Evolutionary conservation across 768 basidiomycete species (phyloP).

Genomic region (Panaeolus papilionaceus): DNA sequence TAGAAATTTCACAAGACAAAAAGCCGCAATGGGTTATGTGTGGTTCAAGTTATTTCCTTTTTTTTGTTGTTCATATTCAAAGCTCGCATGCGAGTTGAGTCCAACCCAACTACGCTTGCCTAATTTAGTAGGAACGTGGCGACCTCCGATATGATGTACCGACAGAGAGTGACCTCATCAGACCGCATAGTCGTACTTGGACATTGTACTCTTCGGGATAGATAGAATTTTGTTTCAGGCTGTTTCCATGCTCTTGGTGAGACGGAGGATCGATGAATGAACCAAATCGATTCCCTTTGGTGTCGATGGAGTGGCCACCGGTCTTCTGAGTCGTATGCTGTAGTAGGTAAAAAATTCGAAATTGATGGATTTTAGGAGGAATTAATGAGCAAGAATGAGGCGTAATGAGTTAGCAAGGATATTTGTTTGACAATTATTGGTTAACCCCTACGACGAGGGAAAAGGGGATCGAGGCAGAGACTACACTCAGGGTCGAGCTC

Average conservation of each 20-base stretch:
- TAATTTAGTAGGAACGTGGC: neutral
- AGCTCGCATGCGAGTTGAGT: neutral
- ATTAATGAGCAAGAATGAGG: neutral
- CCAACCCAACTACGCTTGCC: conserved; percentile 7
- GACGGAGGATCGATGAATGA: neutral
- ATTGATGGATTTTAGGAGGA: neutral
- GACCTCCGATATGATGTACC: conserved; percentile 11
- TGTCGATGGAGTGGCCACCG: neutral
- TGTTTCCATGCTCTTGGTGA: neutral
- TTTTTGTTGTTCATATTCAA: conserved; percentile 4
- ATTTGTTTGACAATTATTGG: too few relatives aligned
- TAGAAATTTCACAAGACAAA: neutral
- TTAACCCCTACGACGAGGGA: too few relatives aligned
- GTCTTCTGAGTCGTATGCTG: neutral
- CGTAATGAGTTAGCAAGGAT: neutral
- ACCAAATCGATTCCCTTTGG: neutral
- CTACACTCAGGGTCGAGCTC: too few relatives aligned
- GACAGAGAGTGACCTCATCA: neutral
- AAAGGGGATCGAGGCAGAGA: too few relatives aligned
- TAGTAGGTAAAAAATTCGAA: neutral
- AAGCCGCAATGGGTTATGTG: neutral
- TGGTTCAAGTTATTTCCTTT: neutral
- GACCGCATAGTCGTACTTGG: conserved; percentile 4
- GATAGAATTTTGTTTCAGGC: neutral
- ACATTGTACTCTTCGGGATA: conserved; percentile 7